Conservation (phyloP, 805 yeast species). For the Candida vaughaniae region DNA sequence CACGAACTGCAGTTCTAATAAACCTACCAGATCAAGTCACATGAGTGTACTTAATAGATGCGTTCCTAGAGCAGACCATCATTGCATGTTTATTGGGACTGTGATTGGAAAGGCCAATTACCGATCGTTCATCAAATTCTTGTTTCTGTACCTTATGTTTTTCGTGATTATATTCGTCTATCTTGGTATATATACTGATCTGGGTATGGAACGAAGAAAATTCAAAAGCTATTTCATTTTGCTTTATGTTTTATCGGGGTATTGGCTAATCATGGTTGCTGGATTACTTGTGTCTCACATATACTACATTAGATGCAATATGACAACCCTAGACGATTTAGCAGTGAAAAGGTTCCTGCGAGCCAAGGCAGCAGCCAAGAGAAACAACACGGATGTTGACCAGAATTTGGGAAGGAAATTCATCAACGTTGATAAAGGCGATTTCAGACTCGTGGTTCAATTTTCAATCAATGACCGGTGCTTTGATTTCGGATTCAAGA, state of each 20-base stretch:
- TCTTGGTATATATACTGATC: constrained; percentile 30
- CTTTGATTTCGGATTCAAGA: constrained; percentile 35
- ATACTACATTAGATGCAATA: constrained; percentile 45
- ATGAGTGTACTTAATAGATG: constrained; percentile 56
- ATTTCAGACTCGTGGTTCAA: constrained; percentile 34
- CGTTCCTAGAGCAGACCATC: constrained; percentile 79
- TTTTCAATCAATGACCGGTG: constrained; percentile 30
- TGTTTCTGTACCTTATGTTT: constrained; percentile 33
- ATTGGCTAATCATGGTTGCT: constrained; percentile 46
- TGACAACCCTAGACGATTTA: constrained; percentile 61
- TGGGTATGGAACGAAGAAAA: background rate
- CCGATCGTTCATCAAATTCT: constrained; percentile 54
- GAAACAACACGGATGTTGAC: background rate
- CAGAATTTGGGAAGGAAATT: constrained; percentile 6
- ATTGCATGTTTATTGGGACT: constrained; percentile 74
- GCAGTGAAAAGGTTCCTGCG: constrained; percentile 23
- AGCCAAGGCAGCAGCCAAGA: background rate
- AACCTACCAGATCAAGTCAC: constrained; percentile 70
- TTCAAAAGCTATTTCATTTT: constrained; percentile 54
- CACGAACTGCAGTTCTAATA: constrained; percentile 60
- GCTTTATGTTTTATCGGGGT: constrained; percentile 42
- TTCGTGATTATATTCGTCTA: constrained; percentile 31
- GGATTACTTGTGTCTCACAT: constrained; percentile 45
- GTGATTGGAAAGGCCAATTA: constrained; percentile 71
- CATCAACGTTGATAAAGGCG: constrained; percentile 9